phyloP scores from a whole-genome alignment of 2,329 filamentous ascomycete genomes.

The Periconia digitata region DNA sequence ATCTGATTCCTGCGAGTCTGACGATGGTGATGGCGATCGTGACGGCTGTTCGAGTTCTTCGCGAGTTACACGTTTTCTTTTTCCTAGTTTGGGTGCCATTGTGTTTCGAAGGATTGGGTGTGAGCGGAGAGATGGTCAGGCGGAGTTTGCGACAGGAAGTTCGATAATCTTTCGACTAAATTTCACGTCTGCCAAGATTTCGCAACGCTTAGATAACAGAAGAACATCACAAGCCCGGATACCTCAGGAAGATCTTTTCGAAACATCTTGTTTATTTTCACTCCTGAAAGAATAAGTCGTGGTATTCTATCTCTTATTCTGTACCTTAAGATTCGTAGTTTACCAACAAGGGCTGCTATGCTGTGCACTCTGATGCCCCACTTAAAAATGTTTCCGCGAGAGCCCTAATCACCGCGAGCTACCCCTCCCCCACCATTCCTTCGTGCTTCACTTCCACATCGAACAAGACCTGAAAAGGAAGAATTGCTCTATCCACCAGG shows the following conservation, averaged over 20 bases:
- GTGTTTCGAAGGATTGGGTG: slow-evolving; percentile 1
- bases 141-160: neutral
- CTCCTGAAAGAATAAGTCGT: neutral
- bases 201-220: slow-evolving; percentile 5
- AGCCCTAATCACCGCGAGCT: too few species aligned
- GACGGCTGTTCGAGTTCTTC: slow-evolving; percentile 30
- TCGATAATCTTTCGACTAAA: slow-evolving; percentile 5
- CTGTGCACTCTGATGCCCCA: too few species aligned
- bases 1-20: slow-evolving; percentile 32
- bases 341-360: too few species aligned
- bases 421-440: too few species aligned
- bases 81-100: slow-evolving; percentile 49
- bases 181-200: slow-evolving; percentile 16
- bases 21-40: slow-evolving; percentile 30
- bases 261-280: neutral
- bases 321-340: too few species aligned
- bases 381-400: too few species aligned
- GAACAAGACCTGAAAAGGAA: too few species aligned
- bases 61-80: slow-evolving; percentile 48
- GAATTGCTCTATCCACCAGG: too few species aligned
- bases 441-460: too few species aligned
- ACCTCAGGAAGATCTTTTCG: too few species aligned
- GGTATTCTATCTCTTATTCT: too few species aligned
- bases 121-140: neutral
- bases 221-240: too few species aligned